Evolutionary conservation across 352 stramenopile genomes (phyloP).

Genomic region (Thraustotheca clavata): DNA sequence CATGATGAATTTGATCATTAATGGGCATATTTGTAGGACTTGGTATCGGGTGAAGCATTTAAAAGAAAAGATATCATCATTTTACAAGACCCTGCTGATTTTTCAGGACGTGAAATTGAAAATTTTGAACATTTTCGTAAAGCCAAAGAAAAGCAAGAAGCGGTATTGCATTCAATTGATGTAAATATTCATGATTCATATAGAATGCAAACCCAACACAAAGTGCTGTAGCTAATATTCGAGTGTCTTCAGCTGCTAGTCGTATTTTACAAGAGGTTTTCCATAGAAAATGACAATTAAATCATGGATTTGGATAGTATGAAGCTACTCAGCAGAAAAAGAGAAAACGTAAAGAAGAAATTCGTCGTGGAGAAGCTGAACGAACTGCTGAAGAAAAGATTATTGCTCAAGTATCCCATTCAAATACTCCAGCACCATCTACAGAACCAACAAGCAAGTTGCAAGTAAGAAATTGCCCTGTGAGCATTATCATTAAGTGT

Average conservation of each 20-base stretch:
- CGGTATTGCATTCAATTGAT: not conserved
- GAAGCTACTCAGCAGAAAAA: conserved; percentile 54
- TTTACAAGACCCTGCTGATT: conserved; percentile 91
- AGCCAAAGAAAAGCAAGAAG: conserved; percentile 31
- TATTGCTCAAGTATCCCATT: conserved; percentile 57
- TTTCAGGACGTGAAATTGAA: conserved; percentile 90
- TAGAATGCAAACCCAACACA: conserved; percentile 19
- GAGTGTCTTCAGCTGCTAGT: conserved; percentile 72
- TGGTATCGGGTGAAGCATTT: conserved; percentile 89
- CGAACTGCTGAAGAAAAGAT: conserved; percentile 49
- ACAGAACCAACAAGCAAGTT: conserved; percentile 11
- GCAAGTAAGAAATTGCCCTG: not conserved
- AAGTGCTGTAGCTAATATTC: conserved; percentile 46
- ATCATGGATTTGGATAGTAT: conserved; percentile 25
- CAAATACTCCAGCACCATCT: conserved; percentile 22
- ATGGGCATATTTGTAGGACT: conserved; percentile 82
- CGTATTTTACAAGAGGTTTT: conserved; percentile 58
- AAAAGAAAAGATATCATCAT: conserved; percentile 92
- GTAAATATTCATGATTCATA: not conserved
- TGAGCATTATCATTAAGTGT: conserved; percentile 19
- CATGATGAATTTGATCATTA: not conserved
- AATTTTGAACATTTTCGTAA: conserved; percentile 94
- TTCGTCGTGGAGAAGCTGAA: conserved; percentile 47
- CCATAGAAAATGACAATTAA: not conserved
- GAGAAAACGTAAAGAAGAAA: conserved; percentile 57